phyloP scores from a whole-genome alignment of 2,329 filamentous ascomycete genomes.

The Fusarium musae region DNA sequence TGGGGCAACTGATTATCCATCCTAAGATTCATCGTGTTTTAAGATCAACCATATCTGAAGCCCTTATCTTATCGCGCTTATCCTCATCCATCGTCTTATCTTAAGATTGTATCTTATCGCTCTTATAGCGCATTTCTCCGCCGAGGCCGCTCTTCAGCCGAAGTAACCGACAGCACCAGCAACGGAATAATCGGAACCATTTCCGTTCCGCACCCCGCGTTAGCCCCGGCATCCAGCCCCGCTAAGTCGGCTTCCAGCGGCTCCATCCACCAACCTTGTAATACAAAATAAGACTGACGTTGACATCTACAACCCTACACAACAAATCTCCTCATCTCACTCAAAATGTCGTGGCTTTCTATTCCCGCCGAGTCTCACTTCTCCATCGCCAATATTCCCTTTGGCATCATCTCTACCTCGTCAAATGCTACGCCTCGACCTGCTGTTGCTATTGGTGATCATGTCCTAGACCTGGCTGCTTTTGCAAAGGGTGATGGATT shows the following conservation, averaged over 20 bases:
- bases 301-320: background rate
- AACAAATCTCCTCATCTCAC: background rate
- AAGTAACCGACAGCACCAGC: background rate
- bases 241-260: conserved; percentile 33
- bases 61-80: background rate
- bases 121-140: background rate
- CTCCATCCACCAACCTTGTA: conserved; percentile 9
- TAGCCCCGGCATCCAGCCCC: conserved; percentile 16
- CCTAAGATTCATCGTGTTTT: too few relatives aligned
- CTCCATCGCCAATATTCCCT: conserved; percentile 81
- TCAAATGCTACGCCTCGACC: conserved; percentile 66
- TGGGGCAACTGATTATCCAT: too few relatives aligned
- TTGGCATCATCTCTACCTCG: conserved; percentile 79
- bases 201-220: conserved; percentile 7
- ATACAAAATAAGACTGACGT: conserved; percentile 17
- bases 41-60: too few relatives aligned
- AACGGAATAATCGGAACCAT: background rate
- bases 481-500: conserved; percentile 64
- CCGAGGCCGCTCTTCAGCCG: background rate
- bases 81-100: too few relatives aligned
- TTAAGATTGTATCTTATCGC: background rate
- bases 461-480: conserved; percentile 74
- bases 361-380: conserved; percentile 49
- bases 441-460: conserved; percentile 77
- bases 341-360: conserved; percentile 46